Percentiles rank a stretch among this genome's conserved stretches.
Conservation (phyloP, 805 yeast species). For the Cyberlindnera nakhonratchasimensis region DNA sequence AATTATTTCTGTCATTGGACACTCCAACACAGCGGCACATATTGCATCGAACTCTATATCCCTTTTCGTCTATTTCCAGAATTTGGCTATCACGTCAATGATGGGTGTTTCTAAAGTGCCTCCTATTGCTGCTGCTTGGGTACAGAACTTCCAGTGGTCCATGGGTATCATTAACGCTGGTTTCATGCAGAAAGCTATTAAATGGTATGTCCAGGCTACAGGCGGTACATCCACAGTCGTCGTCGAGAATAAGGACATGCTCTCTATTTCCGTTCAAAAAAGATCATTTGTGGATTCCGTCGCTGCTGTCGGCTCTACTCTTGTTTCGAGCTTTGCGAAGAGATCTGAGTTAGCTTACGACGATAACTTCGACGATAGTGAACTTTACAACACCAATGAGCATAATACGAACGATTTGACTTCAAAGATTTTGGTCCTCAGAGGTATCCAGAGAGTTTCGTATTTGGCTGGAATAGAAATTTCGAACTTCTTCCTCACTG, state of each 20-base stretch:
- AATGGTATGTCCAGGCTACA: constrained; percentile 94
- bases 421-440: constrained; percentile 70
- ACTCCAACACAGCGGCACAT: constrained; percentile 90
- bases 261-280: constrained; percentile 86
- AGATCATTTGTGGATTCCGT: constrained; percentile 26
- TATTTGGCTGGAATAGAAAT: constrained; percentile 82
- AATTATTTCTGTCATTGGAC: constrained; percentile 80
- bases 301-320: constrained; percentile 11
- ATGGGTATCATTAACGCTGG: constrained; percentile 78
- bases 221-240: constrained; percentile 86
- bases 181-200: constrained; percentile 79
- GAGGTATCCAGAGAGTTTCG: constrained; percentile 92
- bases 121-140: constrained; percentile 98
- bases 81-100: constrained; percentile 88
- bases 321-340: constrained; percentile 29
- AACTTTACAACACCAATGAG: constrained; percentile 70
- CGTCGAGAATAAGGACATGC: constrained; percentile 53
- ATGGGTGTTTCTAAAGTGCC: constrained; percentile 91
- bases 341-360: constrained; percentile 37
- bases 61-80: constrained; percentile 89
- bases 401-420: constrained; percentile 50
- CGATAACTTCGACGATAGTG: constrained; percentile 47
- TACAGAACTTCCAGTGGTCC: constrained; percentile 95
- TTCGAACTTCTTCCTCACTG: constrained; percentile 81
- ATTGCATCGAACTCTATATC: constrained; percentile 96